phyloP scores from a whole-genome alignment of 2,329 filamentous ascomycete species.

The Penicillium sp. region DNA sequence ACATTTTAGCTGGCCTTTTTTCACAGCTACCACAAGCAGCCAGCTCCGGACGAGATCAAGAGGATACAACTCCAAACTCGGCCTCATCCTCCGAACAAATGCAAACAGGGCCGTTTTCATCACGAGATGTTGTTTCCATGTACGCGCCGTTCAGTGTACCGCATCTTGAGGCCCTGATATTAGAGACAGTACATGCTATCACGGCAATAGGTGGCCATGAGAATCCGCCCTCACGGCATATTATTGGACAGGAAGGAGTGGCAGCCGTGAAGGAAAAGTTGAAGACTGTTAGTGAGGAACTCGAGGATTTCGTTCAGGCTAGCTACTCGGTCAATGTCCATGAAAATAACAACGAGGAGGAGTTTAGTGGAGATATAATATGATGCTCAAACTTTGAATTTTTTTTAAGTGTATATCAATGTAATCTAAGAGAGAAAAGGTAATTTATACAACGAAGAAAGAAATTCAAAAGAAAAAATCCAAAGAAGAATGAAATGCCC shows the following conservation, averaged over 20 bases:
- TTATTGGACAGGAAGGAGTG: slow-evolving; percentile 86
- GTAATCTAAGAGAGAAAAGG: background rate
- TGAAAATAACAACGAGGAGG: slow-evolving; percentile 25
- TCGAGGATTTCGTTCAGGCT: slow-evolving; percentile 92
- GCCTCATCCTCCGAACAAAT: background rate
- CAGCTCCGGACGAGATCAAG: slow-evolving; percentile 9
- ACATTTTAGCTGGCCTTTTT: slow-evolving; percentile 75
- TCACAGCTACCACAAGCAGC: slow-evolving; percentile 63
- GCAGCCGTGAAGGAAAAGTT: slow-evolving; percentile 90
- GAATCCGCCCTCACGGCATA: slow-evolving; percentile 89
- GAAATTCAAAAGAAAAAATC: background rate
- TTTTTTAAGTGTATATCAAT: background rate
- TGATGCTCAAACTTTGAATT: background rate
- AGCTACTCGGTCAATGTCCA: slow-evolving; percentile 72
- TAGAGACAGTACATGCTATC: slow-evolving; percentile 86
- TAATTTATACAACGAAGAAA: background rate
- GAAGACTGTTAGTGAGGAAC: slow-evolving; percentile 90
- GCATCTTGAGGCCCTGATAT: slow-evolving; percentile 69
- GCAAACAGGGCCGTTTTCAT: slow-evolving; percentile 30
- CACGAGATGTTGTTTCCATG: slow-evolving; percentile 55
- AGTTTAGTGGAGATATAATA: slow-evolving; percentile 21
- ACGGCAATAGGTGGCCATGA: slow-evolving; percentile 92
- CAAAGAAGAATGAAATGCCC: background rate
- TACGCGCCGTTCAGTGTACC: slow-evolving; percentile 69
- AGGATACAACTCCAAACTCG: background rate